Percentiles rank a stretch among this genome's conserved stretches.
Evolutionary conservation across 2,329 filamentous ascomycete genomes (phyloP).

Genomic region (Penicillium aurantiogriseum): DNA sequence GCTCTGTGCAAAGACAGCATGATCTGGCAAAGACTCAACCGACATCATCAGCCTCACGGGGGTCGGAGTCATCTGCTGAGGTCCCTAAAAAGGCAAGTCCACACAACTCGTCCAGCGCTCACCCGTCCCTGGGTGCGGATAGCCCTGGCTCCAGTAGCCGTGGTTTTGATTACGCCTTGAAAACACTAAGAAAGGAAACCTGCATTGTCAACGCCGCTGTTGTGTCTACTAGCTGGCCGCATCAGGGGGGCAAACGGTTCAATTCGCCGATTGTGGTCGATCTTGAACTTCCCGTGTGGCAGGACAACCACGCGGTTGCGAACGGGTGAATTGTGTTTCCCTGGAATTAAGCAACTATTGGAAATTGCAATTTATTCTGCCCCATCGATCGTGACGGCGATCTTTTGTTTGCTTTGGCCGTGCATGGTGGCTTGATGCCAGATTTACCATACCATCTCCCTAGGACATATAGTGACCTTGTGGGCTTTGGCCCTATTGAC

Average conservation of each 20-base stretch:
- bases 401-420: constrained; percentile 1
- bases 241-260: constrained; percentile 60
- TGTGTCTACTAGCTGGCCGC: constrained; percentile 65
- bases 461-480: constrained; percentile 10
- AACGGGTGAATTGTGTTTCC: constrained; percentile 3
- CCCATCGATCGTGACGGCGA: constrained; percentile 7
- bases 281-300: constrained; percentile 65
- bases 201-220: constrained; percentile 79
- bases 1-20: neutral
- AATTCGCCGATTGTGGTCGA: constrained; percentile 85
- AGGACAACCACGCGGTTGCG: constrained; percentile 17
- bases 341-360: neutral
- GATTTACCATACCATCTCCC: constrained; percentile 4
- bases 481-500: constrained; percentile 18
- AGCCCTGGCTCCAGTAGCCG: constrained; percentile 1
- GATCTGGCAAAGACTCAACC: neutral
- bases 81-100: constrained; percentile 3
- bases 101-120: neutral
- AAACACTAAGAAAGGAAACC: constrained; percentile 60
- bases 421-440: constrained; percentile 22
- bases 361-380: neutral
- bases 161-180: constrained; percentile 11
- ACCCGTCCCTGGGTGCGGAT: constrained; percentile 11
- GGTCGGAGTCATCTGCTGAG: constrained; percentile 10
- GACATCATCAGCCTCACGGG: constrained; percentile 4